phyloP scores from a whole-genome alignment of 495 filamentous ascomycete species.

The Xylaria curta region DNA sequence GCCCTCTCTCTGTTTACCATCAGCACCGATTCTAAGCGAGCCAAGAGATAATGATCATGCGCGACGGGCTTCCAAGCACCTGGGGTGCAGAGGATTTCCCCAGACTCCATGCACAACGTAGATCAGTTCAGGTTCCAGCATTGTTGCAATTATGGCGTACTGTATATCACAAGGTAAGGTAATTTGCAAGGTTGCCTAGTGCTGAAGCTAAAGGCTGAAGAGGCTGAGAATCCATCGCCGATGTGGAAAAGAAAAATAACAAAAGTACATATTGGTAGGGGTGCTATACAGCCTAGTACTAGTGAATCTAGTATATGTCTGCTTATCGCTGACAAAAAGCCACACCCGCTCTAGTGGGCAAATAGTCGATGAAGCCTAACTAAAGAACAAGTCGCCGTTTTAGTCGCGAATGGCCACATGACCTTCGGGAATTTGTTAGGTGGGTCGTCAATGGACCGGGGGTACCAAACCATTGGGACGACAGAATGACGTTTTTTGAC shows the following conservation, averaged over 20 bases:
- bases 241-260: neutral
- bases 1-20: neutral
- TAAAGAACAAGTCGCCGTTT: neutral
- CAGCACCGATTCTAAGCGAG: neutral
- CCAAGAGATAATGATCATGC: neutral
- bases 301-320: neutral
- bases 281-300: neutral
- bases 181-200: neutral
- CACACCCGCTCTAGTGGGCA: neutral
- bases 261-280: neutral
- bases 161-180: neutral
- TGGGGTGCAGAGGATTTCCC: neutral
- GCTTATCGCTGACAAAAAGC: neutral
- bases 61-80: conserved; percentile 1
- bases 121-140: neutral
- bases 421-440: conserved; percentile 12
- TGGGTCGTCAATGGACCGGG: neutral
- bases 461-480: conserved; percentile 15
- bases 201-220: neutral
- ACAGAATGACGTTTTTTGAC: neutral
- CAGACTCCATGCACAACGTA: neutral
- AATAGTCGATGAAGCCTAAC: neutral
- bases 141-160: conserved; percentile 4
- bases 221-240: conserved; percentile 1
- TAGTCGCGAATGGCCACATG: neutral